Evolutionary conservation across 139 green algal species (phyloP).

Genomic region (Dunaliella sp.): DNA sequence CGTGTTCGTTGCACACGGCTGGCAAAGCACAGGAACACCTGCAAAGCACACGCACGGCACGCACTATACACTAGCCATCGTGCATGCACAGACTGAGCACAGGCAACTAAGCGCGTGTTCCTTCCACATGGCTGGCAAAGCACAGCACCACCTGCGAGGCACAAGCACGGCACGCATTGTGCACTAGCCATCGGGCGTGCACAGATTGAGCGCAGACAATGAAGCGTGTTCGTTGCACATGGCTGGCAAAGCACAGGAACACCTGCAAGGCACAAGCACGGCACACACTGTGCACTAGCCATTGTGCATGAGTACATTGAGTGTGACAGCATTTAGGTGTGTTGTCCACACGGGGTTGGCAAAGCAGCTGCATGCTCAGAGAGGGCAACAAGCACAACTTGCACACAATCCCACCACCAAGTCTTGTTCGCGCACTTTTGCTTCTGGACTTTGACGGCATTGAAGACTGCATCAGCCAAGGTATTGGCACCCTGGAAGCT

Average conservation of each 20-base stretch:
- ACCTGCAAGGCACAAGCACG: neutral
- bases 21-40: constrained; percentile 61
- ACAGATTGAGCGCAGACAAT: neutral
- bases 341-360: neutral
- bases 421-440: no score
- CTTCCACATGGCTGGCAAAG: neutral
- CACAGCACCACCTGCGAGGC: neutral
- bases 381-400: no score
- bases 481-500: no score
- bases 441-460: no score
- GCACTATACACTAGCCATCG: no score
- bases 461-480: no score
- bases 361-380: neutral
- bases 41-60: neutral
- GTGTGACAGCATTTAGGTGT: neutral
- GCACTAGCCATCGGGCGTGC: neutral
- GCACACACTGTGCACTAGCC: neutral
- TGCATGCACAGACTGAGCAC: neutral
- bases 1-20: constrained; percentile 51
- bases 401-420: no score
- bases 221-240: neutral
- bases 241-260: neutral
- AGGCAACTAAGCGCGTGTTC: neutral
- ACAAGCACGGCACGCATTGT: neutral
- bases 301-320: neutral